Conservation (phyloP, 2,329 filamentous ascomycete species). For the Hymenoscyphus fructigenus region DNA sequence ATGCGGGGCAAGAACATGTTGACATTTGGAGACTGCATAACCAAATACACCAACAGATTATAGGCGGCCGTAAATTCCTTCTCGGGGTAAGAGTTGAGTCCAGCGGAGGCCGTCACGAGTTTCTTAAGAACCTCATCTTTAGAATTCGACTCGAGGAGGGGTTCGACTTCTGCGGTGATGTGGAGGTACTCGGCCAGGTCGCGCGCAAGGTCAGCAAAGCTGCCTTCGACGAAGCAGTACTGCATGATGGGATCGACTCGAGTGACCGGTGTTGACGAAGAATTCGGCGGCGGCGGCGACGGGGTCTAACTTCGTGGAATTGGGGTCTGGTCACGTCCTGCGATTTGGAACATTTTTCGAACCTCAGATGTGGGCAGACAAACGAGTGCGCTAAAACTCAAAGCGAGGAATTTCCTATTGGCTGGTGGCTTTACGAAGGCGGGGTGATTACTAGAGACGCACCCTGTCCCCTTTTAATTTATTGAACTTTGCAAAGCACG, state of each 20-base stretch:
- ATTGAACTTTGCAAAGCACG: too few species aligned
- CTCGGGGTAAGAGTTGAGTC: slow-evolving; percentile 83
- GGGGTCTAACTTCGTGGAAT: slow-evolving; percentile 4
- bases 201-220: slow-evolving; percentile 86
- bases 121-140: slow-evolving; percentile 85
- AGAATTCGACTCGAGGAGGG: slow-evolving; percentile 70
- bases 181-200: slow-evolving; percentile 96
- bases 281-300: slow-evolving; percentile 7
- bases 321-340: neutral
- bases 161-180: slow-evolving; percentile 65
- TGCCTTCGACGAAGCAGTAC: slow-evolving; percentile 80
- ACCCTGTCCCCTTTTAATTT: neutral
- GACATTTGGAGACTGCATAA: slow-evolving; percentile 80
- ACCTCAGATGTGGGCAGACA: neutral
- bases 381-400: slow-evolving; percentile 5
- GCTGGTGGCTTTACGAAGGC: neutral
- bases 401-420: slow-evolving; percentile 1
- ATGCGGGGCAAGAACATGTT: slow-evolving; percentile 84
- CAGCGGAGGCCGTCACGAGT: slow-evolving; percentile 75
- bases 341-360: slow-evolving; percentile 3
- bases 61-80: slow-evolving; percentile 96
- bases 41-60: slow-evolving; percentile 93
- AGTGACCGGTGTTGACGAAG: slow-evolving; percentile 1
- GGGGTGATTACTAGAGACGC: neutral
- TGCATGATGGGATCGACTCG: slow-evolving; percentile 23